Conservation (phyloP, 2,329 filamentous ascomycete species). For the Alternaria conjuncta region DNA sequence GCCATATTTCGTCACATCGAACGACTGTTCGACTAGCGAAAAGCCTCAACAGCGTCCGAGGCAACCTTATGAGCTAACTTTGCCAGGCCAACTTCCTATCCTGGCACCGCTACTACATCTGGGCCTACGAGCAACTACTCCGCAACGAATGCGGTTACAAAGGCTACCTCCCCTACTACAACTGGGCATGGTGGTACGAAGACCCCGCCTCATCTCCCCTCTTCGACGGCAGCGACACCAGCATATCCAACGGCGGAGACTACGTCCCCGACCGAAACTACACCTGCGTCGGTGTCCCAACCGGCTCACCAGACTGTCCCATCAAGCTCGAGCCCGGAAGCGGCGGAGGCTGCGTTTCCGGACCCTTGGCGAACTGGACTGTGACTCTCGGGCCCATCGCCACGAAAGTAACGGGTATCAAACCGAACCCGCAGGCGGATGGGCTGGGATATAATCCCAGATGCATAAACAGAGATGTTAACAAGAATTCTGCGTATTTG, state of each 20-base stretch:
- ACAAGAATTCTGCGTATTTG: conserved; percentile 21
- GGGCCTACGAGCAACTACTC: conserved; percentile 51
- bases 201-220: conserved; percentile 56
- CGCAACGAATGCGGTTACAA: conserved; percentile 51
- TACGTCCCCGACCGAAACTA: conserved; percentile 32
- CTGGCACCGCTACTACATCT: conserved; percentile 53
- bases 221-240: conserved; percentile 62
- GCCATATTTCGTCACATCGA: background rate
- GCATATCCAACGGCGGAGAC: conserved; percentile 55
- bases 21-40: background rate
- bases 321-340: conserved; percentile 45
- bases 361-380: conserved; percentile 55
- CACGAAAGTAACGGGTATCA: conserved; percentile 32
- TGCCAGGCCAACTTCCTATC: conserved; percentile 36
- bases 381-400: conserved; percentile 57
- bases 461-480: conserved; percentile 49
- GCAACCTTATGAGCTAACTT: background rate
- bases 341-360: conserved; percentile 62
- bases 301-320: conserved; percentile 3
- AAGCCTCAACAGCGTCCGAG: too few species aligned
- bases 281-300: conserved; percentile 23
- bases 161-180: conserved; percentile 56
- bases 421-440: conserved; percentile 33
- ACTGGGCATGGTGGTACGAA: conserved; percentile 57
- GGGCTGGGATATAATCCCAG: conserved; percentile 43